Conservation (phyloP, 441 rosid genomes). For the Gossypium trilobum region DNA sequence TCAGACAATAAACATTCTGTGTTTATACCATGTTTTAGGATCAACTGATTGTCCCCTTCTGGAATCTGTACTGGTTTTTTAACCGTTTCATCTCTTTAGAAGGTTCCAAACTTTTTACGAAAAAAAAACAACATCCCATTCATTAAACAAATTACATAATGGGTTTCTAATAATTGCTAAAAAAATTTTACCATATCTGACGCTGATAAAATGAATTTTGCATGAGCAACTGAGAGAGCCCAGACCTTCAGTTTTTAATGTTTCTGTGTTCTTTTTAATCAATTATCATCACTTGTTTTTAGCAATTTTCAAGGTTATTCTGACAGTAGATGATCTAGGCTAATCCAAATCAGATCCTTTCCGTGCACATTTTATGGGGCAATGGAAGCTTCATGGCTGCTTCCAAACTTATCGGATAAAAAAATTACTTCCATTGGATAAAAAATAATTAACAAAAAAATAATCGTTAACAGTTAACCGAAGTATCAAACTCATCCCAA, state of each 20-base stretch:
- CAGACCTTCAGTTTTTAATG: neutral
- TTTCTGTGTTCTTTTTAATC: neutral
- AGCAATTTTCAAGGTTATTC: neutral
- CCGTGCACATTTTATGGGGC: neutral
- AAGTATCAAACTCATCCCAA: neutral
- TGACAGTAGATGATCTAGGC: neutral
- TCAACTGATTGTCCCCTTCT: neutral
- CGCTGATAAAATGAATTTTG: neutral
- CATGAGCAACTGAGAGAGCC: neutral
- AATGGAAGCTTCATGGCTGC: conserved; percentile 21
- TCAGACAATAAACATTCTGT: neutral
- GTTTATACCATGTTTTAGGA: neutral
- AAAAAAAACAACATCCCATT: neutral
- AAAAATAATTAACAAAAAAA: neutral
- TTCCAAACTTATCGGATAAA: conserved; percentile 5
- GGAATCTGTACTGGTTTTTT: neutral
- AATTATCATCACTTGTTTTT: neutral
- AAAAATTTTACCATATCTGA: neutral
- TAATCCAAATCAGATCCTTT: neutral
- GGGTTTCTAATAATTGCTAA: neutral
- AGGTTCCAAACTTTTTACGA: neutral
- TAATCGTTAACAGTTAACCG: neutral
- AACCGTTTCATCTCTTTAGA: neutral
- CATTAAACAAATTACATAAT: neutral
- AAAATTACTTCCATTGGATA: neutral